These are phyloP conservation scores for Peltaster fructicola DNA, from an alignment of 2,329 filamentous ascomycete genomes.

Conservation along the genomic window DNA sequence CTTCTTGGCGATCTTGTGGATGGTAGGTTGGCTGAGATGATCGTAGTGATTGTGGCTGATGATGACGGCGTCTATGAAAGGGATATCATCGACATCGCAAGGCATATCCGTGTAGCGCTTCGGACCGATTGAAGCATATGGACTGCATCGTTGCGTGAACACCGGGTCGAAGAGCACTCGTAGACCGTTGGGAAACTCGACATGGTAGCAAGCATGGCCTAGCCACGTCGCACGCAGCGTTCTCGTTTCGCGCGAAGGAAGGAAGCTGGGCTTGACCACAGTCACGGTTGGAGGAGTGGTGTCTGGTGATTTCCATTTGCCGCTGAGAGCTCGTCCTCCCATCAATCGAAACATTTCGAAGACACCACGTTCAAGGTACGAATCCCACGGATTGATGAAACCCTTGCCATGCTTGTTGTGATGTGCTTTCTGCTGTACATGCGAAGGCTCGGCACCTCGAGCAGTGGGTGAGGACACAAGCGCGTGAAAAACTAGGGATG, in stretches of 20 bases:
- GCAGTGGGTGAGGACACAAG: slow-evolving; percentile 22
- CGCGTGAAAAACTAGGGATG: slow-evolving; percentile 23
- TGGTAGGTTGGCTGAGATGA: slow-evolving; percentile 63
- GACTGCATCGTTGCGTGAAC: slow-evolving; percentile 73
- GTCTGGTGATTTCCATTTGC: slow-evolving; percentile 37
- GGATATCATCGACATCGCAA: slow-evolving; percentile 62
- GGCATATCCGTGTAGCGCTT: slow-evolving; percentile 64
- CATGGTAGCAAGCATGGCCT: slow-evolving; percentile 83
- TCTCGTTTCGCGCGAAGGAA: slow-evolving; percentile 38
- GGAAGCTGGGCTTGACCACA: slow-evolving; percentile 50
- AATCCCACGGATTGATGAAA: slow-evolving; percentile 41
- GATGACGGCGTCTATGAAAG: slow-evolving; percentile 52
- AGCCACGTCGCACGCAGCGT: slow-evolving; percentile 79
- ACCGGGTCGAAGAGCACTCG: slow-evolving; percentile 88
- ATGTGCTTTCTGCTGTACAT: slow-evolving; percentile 30
- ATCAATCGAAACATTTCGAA: slow-evolving; percentile 21
- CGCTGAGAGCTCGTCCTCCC: slow-evolving; percentile 29
- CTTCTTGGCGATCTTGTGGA: slow-evolving; percentile 49
- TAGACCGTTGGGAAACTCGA: slow-evolving; percentile 74
- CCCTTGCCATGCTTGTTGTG: slow-evolving; percentile 36
- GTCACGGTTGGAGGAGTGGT: slow-evolving; percentile 48
- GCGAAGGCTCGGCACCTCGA: slow-evolving; percentile 23
- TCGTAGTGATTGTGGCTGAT: slow-evolving; percentile 92
- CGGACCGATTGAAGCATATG: slow-evolving; percentile 51
- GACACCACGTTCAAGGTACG: slow-evolving; percentile 25